Base-by-base conservation (phyloP, 2,329 filamentous ascomycete species). In the Cadophora sp. region DNA sequence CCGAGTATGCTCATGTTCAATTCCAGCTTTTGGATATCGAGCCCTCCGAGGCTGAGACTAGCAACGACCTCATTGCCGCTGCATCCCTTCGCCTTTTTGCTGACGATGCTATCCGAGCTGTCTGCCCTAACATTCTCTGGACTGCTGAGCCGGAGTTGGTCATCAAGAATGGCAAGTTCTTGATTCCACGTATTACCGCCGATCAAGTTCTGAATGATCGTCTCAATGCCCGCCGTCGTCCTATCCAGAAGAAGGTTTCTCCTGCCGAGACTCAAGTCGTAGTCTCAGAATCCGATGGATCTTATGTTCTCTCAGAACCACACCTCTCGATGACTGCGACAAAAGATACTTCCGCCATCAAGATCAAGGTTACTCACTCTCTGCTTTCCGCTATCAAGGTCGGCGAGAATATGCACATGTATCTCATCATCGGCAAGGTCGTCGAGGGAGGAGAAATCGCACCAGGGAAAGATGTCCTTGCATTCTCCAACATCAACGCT, bases 101-200 rank as follows among this genome's bases (percentile, higher is more conserved):
- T 11, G 64, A 66, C n/a, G 64, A 66, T 27, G 50, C 51, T 43
- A 53, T 66, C 30, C 64, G 64, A 36, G 51, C 53, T 48, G 30
- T 45, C n/a, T 66, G 50, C 30, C 64, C 59, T 13, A 66, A 66
- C 45, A 66, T 66, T 16, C 64, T 66, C 14, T 66, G 64, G 64
- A 58, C 59, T 43, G 55, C 47, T 27, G 65, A 67, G 60, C 51
- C 55, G 18, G 65, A 67, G 30, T 41, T 67, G 20, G 36, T 64
- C 20, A 64, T 67, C 27, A 64, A 64, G 55, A 59, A 64, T 27
- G 61, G 56, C 7, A 64, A 67, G 30, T 58, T 64, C 50, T 33
- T 67, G 55, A 64, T 67, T 59, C 61, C 65, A 18, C 55, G 65
- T 48, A 64, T 67, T 24, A 61, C 48, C 14, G 47, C 65, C 39